Conservation (phyloP, 345 rosid genomes). For the Eucalyptus coolabah region DNA sequence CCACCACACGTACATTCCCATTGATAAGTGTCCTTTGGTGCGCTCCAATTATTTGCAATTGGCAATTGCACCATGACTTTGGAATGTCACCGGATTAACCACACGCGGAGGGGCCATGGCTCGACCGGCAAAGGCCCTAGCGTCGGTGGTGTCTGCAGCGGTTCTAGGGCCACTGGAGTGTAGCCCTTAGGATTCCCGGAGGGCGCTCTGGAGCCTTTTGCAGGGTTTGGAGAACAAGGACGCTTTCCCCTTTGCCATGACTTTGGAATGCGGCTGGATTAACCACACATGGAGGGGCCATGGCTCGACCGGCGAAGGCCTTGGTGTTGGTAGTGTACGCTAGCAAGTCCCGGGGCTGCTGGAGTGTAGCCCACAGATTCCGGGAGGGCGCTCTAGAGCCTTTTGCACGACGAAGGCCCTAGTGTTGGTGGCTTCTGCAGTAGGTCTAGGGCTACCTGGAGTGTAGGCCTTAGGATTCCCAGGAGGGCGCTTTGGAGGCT, state of each 20-base stretch:
- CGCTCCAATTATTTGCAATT: not conserved
- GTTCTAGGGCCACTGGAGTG: not conserved
- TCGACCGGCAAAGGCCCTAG: not conserved
- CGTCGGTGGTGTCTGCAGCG: not conserved
- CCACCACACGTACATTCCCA: not conserved
- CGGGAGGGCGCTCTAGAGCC: not conserved
- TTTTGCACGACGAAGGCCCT: not conserved
- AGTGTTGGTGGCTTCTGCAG: no score
- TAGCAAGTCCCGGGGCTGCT: not conserved
- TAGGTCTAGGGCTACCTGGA: no score
- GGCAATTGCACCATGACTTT: not conserved
- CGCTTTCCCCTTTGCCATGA: not conserved
- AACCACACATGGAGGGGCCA: not conserved
- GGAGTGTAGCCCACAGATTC: not conserved
- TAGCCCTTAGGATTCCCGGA: not conserved
- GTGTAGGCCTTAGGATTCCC: no score
- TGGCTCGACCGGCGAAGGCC: not conserved
- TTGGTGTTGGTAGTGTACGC: not conserved
- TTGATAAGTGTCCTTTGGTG: not conserved
- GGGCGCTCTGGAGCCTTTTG: not conserved
- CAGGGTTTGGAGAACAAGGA: not conserved
- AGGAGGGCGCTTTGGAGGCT: no score
- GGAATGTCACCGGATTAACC: no score
- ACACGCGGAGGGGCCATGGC: not conserved
- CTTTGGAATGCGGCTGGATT: not conserved